phyloP scores from a whole-genome alignment of 1,284 basidiomycete species.

The Mycosarcoma mackinlayi region DNA sequence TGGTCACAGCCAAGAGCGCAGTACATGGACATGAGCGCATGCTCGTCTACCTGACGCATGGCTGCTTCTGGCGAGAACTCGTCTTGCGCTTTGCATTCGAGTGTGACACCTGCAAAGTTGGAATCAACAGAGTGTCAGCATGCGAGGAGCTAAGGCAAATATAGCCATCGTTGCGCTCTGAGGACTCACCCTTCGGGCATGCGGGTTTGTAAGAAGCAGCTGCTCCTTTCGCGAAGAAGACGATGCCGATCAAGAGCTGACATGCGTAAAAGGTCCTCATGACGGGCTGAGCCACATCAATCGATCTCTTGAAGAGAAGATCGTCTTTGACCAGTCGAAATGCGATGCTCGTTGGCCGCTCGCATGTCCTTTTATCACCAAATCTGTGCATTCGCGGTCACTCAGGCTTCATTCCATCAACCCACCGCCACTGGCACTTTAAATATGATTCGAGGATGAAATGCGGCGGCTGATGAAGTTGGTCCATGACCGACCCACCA shows the following conservation, averaged over 20 bases:
- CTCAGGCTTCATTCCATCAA: neutral
- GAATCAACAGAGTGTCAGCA: neutral
- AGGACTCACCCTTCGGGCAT: conserved; percentile 1
- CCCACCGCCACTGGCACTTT: conserved; percentile 4
- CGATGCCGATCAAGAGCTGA: neutral
- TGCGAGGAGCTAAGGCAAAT: no score
- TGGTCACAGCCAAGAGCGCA: conserved; percentile 34
- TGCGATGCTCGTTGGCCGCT: no score
- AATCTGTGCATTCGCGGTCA: neutral
- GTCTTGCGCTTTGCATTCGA: conserved; percentile 24
- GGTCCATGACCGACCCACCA: conserved; percentile 3
- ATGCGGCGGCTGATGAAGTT: conserved; percentile 1
- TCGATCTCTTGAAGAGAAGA: no score
- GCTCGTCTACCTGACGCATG: conserved; percentile 30
- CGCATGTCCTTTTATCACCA: conserved; percentile 5
- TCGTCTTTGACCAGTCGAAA: no score
- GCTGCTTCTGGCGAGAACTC: conserved; percentile 33
- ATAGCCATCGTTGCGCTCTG: neutral
- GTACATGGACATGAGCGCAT: conserved; percentile 22
- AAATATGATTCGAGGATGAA: neutral
- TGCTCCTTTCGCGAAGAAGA: neutral
- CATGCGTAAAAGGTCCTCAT: neutral
- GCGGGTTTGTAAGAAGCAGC: neutral
- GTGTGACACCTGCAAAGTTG: neutral
- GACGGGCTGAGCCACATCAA: no score